Evolutionary conservation across 441 rosid genomes (phyloP), one percentile per base, ranked within the genome.

Genomic region (Gossypium schwendimanii): DNA sequence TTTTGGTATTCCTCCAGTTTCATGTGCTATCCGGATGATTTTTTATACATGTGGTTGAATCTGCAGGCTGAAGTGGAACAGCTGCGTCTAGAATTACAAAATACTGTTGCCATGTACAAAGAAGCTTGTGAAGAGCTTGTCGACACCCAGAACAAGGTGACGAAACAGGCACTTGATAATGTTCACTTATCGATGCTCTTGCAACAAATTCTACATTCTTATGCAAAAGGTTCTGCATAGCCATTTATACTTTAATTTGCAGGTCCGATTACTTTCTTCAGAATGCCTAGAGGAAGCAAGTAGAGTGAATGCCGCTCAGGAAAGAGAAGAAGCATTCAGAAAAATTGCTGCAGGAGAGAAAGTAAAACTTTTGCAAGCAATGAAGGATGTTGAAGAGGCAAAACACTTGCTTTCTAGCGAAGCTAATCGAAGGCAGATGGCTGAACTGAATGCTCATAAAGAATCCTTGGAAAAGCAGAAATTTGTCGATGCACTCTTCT

Each of bases 81-180:
- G 80, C 81, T 94, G 66, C 84, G 85, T 79, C 81, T 61, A 77
- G 93, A 91, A 79, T 81, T 91, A 73, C 90, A 78, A 73, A 77
- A 69, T 78, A 86, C 96, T 7, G 71, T 87, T 70, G 67, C 83
- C 55, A 84, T 88, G 98, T 91, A 91, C 76, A 81, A 85, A 75
- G 73, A 79, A 72, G 89, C 91, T 77, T 87, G 96, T 62, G 92
- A 85, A 81, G 93, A 91, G 81, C 86, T 94, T 50, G 87, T 91
- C 23, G 86, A 82, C 74, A 80, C 89, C 68, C 94, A 89, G 75
- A 88, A 81, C 68, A 82, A 93, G 94, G 97, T 93, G 17, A 44
- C 80, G 36, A 54, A 50, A 69, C 52, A n/a, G 69, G 64, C 66
- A 62, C 10, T 66, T 66, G 31, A 71, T 41, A 9, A 23, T 45